Conservation (phyloP, 164 flowering plant genomes). For the Dillenia turbinata region DNA sequence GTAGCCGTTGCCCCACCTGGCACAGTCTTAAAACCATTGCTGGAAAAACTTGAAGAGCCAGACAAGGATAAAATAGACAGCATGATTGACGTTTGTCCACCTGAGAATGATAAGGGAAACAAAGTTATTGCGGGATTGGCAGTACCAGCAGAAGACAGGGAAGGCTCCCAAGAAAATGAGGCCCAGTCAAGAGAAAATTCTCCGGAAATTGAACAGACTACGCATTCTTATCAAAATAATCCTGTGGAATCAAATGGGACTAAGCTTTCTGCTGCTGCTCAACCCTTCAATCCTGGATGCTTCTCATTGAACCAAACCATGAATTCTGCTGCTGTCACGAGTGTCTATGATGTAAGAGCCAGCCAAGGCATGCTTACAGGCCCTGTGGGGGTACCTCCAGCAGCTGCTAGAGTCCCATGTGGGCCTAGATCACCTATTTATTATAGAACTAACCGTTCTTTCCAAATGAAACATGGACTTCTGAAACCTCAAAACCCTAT, state of each 20-base stretch:
- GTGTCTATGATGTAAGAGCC: slow-evolving; percentile 41
- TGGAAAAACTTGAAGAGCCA: slow-evolving; percentile 40
- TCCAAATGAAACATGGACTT: slow-evolving; percentile 44
- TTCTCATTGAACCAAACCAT: slow-evolving; percentile 28
- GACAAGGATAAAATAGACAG: slow-evolving; percentile 25
- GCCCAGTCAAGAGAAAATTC: slow-evolving; percentile 18
- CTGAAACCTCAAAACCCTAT: slow-evolving; percentile 32
- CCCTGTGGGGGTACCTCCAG: slow-evolving; percentile 39
- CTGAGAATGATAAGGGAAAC: slow-evolving; percentile 21
- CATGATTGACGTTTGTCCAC: slow-evolving; percentile 7
- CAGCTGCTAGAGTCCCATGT: slow-evolving; percentile 55
- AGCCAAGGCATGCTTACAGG: slow-evolving; percentile 41
- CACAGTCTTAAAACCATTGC: slow-evolving; percentile 51
- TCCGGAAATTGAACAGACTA: slow-evolving; percentile 21
- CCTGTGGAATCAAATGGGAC: slow-evolving; percentile 44
- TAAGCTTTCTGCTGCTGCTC: slow-evolving; percentile 90
- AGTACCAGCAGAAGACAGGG: slow-evolving; percentile 16
- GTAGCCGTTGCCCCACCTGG: slow-evolving; percentile 89
- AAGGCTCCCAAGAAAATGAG: slow-evolving; percentile 27
- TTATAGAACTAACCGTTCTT: slow-evolving; percentile 41
- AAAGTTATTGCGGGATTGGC: slow-evolving; percentile 13
- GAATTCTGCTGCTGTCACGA: slow-evolving; percentile 32
- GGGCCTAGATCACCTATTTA: slow-evolving; percentile 76
- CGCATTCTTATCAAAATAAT: slow-evolving; percentile 25
- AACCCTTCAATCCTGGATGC: slow-evolving; percentile 69